Percentiles rank a stretch among this genome's conserved stretches.
These are phyloP conservation scores for Botrytis deweyae DNA, from an alignment of 2,329 filamentous ascomycete genomes.

Conservation along the genomic window DNA sequence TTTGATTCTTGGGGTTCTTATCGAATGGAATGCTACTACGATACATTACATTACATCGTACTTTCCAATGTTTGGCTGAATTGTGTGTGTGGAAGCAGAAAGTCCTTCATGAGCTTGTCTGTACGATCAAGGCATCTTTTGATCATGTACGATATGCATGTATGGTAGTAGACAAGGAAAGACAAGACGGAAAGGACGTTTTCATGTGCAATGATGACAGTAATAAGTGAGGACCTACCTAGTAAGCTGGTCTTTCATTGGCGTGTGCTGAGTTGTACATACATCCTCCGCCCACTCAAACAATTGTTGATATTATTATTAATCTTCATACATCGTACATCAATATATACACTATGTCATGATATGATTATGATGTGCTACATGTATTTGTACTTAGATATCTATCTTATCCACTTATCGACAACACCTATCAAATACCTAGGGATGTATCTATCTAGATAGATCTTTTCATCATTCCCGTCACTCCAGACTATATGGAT, in stretches of 20 bases:
- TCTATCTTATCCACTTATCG: not conserved
- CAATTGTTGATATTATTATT: too few relatives aligned
- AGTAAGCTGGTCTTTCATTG: not conserved
- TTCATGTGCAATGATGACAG: conserved; percentile 12
- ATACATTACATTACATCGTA: not conserved
- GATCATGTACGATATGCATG: not conserved
- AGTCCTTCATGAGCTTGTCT: not conserved
- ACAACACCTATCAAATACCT: not conserved
- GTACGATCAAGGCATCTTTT: not conserved
- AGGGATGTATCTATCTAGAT: not conserved
- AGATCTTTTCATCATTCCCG: not conserved
- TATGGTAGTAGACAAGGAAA: conserved; percentile 6
- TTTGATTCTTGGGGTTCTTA: not conserved
- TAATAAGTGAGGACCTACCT: not conserved
- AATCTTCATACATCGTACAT: not conserved
- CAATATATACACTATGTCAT: not conserved
- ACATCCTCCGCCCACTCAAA: not conserved
- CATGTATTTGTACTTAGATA: not conserved
- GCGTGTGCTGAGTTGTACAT: not conserved
- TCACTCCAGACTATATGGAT: not conserved
- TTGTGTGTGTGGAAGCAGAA: not conserved
- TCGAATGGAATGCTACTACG: not conserved
- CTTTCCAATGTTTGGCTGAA: not conserved
- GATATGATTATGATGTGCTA: not conserved
- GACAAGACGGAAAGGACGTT: not conserved